These are phyloP conservation scores for Neurospora hispaniola DNA, from an alignment of 495 filamentous ascomycete species.

Conservation along the genomic window DNA sequence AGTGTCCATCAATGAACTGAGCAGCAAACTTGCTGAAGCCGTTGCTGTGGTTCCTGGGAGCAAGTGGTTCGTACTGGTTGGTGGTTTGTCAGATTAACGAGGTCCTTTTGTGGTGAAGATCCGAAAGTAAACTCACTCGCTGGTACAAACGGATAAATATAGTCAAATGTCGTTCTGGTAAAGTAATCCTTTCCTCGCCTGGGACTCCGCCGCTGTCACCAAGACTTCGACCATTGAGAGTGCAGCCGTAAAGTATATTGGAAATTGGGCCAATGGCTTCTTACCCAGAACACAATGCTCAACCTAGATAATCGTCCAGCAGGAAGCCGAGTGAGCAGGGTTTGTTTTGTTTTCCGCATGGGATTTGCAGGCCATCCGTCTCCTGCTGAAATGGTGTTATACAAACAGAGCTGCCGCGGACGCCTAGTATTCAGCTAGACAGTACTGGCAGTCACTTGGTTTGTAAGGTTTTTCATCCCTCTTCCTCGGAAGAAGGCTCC, in stretches of 20 bases:
- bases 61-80: background rate
- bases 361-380: background rate
- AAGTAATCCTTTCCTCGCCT: background rate
- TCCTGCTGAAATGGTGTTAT: background rate
- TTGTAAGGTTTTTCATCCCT: slow-evolving; percentile 3
- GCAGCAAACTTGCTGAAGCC: background rate
- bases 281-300: background rate
- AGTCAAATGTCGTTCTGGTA: background rate
- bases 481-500: slow-evolving; percentile 17
- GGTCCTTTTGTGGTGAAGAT: background rate
- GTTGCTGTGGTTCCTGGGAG: background rate
- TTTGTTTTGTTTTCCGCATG: background rate
- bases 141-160: background rate
- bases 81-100: background rate
- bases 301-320: background rate
- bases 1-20: background rate
- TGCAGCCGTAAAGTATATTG: background rate
- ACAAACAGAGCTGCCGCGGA: background rate
- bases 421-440: background rate
- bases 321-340: background rate
- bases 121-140: background rate
- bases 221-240: background rate
- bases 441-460: background rate
- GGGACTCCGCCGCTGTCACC: background rate
- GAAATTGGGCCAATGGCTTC: background rate